Conservation (phyloP, 495 filamentous ascomycete species). For the Ascobolus immersus region DNA sequence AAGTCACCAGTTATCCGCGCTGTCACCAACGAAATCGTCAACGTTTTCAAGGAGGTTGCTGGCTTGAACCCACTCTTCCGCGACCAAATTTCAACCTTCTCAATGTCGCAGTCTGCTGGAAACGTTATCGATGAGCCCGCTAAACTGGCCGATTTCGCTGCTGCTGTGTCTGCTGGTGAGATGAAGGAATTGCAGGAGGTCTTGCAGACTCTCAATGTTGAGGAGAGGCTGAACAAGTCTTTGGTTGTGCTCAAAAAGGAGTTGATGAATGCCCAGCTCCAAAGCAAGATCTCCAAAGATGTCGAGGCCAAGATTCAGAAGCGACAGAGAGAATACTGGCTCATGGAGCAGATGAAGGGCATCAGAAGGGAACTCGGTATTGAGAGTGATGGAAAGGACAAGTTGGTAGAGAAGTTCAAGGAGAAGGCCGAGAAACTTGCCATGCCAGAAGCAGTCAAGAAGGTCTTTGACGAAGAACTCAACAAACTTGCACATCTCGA, state of each 20-base stretch:
- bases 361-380: conserved; percentile 86
- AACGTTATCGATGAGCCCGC: conserved; percentile 87
- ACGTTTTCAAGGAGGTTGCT: conserved; percentile 92
- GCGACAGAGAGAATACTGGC: conserved; percentile 91
- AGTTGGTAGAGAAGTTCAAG: conserved; percentile 87
- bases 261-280: conserved; percentile 87
- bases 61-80: conserved; percentile 82
- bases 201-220: conserved; percentile 65
- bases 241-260: conserved; percentile 88
- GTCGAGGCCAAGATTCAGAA: conserved; percentile 96
- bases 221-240: conserved; percentile 70
- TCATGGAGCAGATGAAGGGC: conserved; percentile 99
- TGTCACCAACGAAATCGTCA: conserved; percentile 88
- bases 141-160: conserved; percentile 89
- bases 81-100: conserved; percentile 93
- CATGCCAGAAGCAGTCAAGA: conserved; percentile 89
- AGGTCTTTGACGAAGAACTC: conserved; percentile 93
- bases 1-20: conserved; percentile 68
- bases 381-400: conserved; percentile 93
- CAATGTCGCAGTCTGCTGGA: conserved; percentile 76
- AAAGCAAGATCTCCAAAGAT: conserved; percentile 93
- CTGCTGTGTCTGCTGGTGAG: conserved; percentile 77
- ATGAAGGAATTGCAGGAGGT: conserved; percentile 81
- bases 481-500: conserved; percentile 91
- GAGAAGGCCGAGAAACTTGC: conserved; percentile 82